Evolutionary conservation across 164 flowering plant genomes (phyloP), one percentile per base, ranked within the genome.

Genomic region (Annona cherimola): DNA sequence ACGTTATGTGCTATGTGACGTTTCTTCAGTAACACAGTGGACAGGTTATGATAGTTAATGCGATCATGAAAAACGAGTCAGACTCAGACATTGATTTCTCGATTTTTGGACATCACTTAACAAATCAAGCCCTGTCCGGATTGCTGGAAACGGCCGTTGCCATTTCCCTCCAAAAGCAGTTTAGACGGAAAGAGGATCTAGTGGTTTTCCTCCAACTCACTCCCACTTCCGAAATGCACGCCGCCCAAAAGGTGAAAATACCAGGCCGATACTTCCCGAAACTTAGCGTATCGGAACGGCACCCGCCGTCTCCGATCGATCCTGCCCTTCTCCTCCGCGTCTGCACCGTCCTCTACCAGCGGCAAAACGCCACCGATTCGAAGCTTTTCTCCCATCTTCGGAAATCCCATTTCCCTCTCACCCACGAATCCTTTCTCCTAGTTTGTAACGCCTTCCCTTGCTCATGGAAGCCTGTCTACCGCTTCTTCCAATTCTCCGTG

Each of bases 371-470:
- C 7, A 60, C 90, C 1, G 82, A 82, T 16, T 5, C 77, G 26
- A 83, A 83, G 35, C 90, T 93, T 74, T 83, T 83, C 75, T 43
- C 81, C 64, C 63, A 66, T 68, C 91, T 88, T 76, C 69, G 67
- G 46, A 71, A 79, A 54, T 73, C 72, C 63, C 54, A 75, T 4
- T 83, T 84, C 75, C 5, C 75, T 43, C 86, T 89, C 71, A 82
- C 86, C 73, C 92, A 87, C 73, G 96, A 94, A 68, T 86, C 92
- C 79, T 94, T 94, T 84, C 90, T 94, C 70, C 97, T 87, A 71
- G 89, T 91, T 69, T 90, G 97, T 87, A 90, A 89, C 87, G 81
- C 79, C 11, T 94, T 94, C 83, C 94, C 89, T 1, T 76, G 40
- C 44, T 92, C 98, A 39, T 89, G 94, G 93, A 83, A 84, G 43